Percentiles rank a stretch among this genome's conserved stretches.
phyloP scores from a whole-genome alignment of 352 stramenopile species.

The Phytophthora idaei region DNA sequence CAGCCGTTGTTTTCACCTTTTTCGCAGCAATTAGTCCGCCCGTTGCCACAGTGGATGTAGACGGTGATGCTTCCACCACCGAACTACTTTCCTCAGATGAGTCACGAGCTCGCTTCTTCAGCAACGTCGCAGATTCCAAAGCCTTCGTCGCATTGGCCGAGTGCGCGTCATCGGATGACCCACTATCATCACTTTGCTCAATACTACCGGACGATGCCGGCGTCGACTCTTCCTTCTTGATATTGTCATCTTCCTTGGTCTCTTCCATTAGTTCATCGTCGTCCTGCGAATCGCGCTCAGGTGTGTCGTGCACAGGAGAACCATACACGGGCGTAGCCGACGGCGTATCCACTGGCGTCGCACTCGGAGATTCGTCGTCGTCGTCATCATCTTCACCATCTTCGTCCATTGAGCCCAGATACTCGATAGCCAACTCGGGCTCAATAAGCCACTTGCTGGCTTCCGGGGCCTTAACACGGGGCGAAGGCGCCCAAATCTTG shows the following conservation, averaged over 20 bases:
- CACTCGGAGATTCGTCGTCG: constrained; percentile 71
- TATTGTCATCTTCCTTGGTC: constrained; percentile 40
- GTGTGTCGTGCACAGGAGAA: constrained; percentile 56
- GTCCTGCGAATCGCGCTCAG: constrained; percentile 45
- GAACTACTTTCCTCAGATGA: constrained; percentile 30
- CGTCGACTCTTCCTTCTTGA: constrained; percentile 43
- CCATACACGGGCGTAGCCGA: constrained; percentile 74
- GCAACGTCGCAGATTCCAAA: constrained; percentile 44
- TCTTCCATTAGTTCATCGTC: constrained; percentile 46
- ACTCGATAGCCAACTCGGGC: constrained; percentile 76
- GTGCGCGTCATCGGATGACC: constrained; percentile 48
- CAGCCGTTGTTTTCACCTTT: constrained; percentile 34
- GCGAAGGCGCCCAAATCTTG: constrained; percentile 87
- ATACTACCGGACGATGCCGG: constrained; percentile 43
- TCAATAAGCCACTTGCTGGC: constrained; percentile 86
- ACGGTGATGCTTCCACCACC: constrained; percentile 17
- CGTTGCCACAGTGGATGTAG: constrained; percentile 6
- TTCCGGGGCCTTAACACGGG: constrained; percentile 71
- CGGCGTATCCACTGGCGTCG: constrained; percentile 70
- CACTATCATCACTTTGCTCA: constrained; percentile 60
- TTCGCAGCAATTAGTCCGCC: constrained; percentile 32
- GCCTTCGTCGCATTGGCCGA: constrained; percentile 21
- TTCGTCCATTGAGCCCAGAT: constrained; percentile 83
- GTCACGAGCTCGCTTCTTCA: constrained; percentile 61
- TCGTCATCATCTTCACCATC: constrained; percentile 72